phyloP scores from a whole-genome alignment of 192 early-diverging fungal species.

The Chytriomyces sp. region DNA sequence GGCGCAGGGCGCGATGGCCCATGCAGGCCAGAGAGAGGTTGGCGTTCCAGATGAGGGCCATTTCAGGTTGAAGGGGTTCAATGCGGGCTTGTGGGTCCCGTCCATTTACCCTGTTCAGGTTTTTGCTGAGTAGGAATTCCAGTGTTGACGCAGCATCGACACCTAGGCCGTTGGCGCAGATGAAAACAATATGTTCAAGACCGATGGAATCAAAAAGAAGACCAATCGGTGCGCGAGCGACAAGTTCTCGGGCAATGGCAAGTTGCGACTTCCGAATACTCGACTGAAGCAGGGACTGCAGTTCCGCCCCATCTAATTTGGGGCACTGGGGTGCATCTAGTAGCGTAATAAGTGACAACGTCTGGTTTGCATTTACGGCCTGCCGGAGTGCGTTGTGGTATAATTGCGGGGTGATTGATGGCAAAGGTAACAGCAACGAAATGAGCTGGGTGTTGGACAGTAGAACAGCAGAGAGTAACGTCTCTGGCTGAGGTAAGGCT shows the following conservation, averaged over 20 bases:
- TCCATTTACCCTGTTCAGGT: not conserved
- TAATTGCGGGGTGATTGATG: not conserved
- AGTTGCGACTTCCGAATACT: not conserved
- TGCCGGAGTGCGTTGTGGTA: not conserved
- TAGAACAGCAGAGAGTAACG: not conserved
- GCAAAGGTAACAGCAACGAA: not conserved
- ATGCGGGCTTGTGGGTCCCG: not conserved
- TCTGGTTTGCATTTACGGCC: not conserved
- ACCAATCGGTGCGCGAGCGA: not conserved
- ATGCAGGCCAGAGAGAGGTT: not conserved
- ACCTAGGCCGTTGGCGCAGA: not conserved
- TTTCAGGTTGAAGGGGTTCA: not conserved
- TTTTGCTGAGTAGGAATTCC: conserved; percentile 15
- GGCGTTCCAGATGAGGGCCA: conserved; percentile 1
- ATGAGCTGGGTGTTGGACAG: not conserved
- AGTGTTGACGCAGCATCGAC: not conserved
- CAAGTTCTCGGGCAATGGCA: not conserved
- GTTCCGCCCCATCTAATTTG: not conserved
- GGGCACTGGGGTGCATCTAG: not conserved
- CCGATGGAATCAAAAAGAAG: conserved; percentile 14
- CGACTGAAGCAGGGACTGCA: not conserved
- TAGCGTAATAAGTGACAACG: not conserved
- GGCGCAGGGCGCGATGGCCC: not conserved
- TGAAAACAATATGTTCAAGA: conserved; percentile 14
- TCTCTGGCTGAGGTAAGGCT: not conserved